Evolutionary conservation across 2,329 filamentous ascomycete genomes (phyloP).

Genomic region (Nemania diffusa): DNA sequence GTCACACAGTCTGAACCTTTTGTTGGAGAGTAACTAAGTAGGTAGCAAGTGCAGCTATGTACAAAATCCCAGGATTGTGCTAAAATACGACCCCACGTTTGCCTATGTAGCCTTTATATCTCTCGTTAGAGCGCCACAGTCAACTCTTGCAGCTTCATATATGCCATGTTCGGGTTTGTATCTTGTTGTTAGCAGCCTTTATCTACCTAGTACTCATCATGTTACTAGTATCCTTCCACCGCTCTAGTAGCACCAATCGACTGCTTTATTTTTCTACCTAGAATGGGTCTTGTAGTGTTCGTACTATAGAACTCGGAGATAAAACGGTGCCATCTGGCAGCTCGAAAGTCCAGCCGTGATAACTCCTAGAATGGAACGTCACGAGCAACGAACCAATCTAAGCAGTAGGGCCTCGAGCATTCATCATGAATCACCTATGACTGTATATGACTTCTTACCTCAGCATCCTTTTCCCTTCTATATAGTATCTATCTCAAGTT

Average conservation of each 20-base stretch:
- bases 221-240: too few species aligned
- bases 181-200: too few species aligned
- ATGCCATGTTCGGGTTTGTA: too few species aligned
- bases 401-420: not conserved
- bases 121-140: too few species aligned
- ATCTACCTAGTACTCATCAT: too few species aligned
- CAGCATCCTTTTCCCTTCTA: too few species aligned
- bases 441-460: not conserved
- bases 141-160: too few species aligned
- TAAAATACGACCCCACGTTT: not conserved
- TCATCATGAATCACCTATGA: not conserved
- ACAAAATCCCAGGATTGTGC: conserved; percentile 1
- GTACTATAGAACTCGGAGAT: not conserved
- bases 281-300: not conserved
- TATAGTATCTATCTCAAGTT: too few species aligned
- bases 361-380: not conserved
- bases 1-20: conserved; percentile 3
- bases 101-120: too few species aligned
- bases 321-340: not conserved
- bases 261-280: not conserved
- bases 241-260: not conserved
- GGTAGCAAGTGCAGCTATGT: not conserved
- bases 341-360: not conserved
- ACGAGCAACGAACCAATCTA: not conserved
- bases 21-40: not conserved